Evolutionary conservation across 331 rosid genomes (phyloP).

Genomic region (Pyrus hybrid): DNA sequence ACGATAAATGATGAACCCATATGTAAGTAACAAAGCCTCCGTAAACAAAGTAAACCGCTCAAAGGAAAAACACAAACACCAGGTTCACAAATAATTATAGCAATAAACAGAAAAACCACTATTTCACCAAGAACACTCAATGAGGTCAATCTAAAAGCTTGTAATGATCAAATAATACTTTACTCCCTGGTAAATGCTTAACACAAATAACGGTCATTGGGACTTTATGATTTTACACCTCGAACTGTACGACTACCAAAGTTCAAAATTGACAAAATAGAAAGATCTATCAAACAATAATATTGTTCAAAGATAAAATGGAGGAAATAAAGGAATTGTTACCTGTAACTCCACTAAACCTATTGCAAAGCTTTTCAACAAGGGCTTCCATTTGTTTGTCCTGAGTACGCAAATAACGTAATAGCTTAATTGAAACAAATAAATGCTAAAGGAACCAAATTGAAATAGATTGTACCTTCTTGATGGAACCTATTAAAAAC

Average conservation of each 20-base stretch:
- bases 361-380: constrained; percentile 89
- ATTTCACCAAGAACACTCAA: not conserved
- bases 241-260: not conserved
- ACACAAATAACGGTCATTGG: not conserved
- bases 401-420: constrained; percentile 35
- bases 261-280: not conserved
- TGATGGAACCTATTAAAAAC: constrained; percentile 84
- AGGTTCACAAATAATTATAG: not conserved
- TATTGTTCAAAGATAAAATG: not conserved
- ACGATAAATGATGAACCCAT: not conserved
- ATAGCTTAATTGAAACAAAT: too few relatives aligned
- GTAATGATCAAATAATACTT: not conserved
- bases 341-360: constrained; percentile 92
- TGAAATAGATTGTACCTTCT: constrained; percentile 52
- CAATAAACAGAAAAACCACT: not conserved
- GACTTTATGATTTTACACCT: not conserved
- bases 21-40: not conserved
- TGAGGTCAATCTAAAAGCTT: not conserved
- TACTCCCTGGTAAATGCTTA: not conserved
- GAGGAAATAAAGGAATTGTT: not conserved
- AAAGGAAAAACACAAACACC: not conserved
- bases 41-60: not conserved
- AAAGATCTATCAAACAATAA: not conserved
- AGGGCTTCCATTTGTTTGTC: constrained; percentile 96
- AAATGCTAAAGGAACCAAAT: constrained; percentile 1